Conservation (phyloP, 192 early-diverging fungal genomes). For the Chytriomyces sp. region DNA sequence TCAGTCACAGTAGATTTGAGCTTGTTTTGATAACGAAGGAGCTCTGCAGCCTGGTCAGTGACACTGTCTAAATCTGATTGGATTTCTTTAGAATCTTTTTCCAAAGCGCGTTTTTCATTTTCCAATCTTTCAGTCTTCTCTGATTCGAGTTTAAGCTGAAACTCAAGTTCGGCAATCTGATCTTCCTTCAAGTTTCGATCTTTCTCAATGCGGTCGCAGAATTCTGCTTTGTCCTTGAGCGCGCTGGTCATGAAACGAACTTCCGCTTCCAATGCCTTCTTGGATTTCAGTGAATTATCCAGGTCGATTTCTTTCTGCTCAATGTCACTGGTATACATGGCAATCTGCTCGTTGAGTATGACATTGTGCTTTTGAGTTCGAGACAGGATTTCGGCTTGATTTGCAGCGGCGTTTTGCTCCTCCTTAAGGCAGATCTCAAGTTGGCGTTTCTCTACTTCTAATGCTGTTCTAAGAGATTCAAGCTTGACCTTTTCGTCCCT, state of each 20-base stretch:
- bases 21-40: conserved; percentile 52
- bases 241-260: conserved; percentile 35
- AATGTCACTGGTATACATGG: conserved; percentile 41
- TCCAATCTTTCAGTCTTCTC: conserved; percentile 45
- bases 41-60: conserved; percentile 46
- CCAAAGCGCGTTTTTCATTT: conserved; percentile 47
- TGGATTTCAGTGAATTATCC: conserved; percentile 43
- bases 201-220: conserved; percentile 56
- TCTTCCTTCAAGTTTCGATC: conserved; percentile 53
- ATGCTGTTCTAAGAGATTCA: conserved; percentile 57
- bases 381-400: conserved; percentile 82
- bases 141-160: conserved; percentile 42
- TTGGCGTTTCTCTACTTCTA: conserved; percentile 70
- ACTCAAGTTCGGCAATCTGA: conserved; percentile 54
- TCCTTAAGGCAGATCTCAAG: conserved; percentile 71
- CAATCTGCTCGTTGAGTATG: conserved; percentile 49
- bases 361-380: conserved; percentile 75
- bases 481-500: conserved; percentile 61
- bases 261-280: conserved; percentile 45
- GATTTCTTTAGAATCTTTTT: conserved; percentile 46
- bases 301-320: conserved; percentile 52
- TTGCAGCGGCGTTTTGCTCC: conserved; percentile 73
- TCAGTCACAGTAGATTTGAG: conserved; percentile 47
- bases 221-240: conserved; percentile 36
- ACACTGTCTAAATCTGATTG: conserved; percentile 48